Conservation (phyloP, 2,329 filamentous ascomycete species). For the Purpureocillium lavendulum region DNA sequence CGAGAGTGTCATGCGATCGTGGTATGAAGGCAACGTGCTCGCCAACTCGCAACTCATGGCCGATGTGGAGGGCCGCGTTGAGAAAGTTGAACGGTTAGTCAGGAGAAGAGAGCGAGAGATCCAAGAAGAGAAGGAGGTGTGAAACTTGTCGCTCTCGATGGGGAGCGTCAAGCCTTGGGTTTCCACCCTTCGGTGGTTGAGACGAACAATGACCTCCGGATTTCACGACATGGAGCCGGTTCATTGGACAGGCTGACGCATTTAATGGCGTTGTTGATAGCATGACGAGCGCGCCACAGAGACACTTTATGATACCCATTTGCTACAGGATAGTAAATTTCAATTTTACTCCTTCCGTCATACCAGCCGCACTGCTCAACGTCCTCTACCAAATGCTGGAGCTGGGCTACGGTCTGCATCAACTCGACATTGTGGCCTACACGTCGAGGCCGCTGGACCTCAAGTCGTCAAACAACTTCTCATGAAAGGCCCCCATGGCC, state of each 20-base stretch:
- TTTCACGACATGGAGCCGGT: no score
- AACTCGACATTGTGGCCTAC: not conserved
- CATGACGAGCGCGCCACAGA: not conserved
- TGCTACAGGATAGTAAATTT: not conserved
- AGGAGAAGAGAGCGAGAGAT: slow-evolving; percentile 53
- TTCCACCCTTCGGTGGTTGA: no score
- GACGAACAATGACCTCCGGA: no score
- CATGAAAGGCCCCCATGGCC: not conserved
- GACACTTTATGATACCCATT: slow-evolving; percentile 1
- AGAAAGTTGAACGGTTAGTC: slow-evolving; percentile 56
- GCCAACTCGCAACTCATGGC: slow-evolving; percentile 61
- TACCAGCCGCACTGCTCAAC: no score
- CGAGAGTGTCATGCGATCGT: slow-evolving; percentile 54
- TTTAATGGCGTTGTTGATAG: no score
- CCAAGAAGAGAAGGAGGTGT: slow-evolving; percentile 36
- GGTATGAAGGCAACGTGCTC: slow-evolving; percentile 68
- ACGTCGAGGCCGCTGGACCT: slow-evolving; percentile 2
- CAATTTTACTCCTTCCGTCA: no score
- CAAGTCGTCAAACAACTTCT: slow-evolving; percentile 2
- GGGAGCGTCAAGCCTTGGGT: no score
- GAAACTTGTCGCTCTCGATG: no score
- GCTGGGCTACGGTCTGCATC: no score
- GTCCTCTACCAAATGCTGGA: no score
- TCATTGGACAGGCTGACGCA: no score
- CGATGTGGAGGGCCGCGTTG: slow-evolving; percentile 60